Percentiles rank a stretch among this genome's conserved stretches.
These are phyloP conservation scores for Phytophthora cryptogea DNA, from an alignment of 352 stramenopile species.

Conservation along the genomic window DNA sequence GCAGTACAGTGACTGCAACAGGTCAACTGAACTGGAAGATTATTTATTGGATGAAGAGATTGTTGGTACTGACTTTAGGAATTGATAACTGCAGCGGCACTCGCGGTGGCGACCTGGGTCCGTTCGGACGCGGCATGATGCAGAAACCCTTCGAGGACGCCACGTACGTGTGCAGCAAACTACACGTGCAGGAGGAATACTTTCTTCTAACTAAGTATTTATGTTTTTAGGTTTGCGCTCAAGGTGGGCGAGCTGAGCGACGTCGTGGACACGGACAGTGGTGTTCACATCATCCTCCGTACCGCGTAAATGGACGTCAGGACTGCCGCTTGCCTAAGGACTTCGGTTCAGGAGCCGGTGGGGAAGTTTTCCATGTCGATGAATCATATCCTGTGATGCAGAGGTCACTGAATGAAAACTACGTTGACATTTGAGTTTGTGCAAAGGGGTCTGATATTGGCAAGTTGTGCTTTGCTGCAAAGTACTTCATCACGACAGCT, in stretches of 20 bases:
- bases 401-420: slow-evolving; percentile 15
- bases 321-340: background rate
- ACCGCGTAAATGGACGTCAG: slow-evolving; percentile 56
- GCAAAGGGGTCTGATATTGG: background rate
- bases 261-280: slow-evolving; percentile 96
- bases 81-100: slow-evolving; percentile 45
- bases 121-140: slow-evolving; percentile 90
- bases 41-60: background rate
- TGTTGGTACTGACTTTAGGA: background rate
- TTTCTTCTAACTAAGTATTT: no score
- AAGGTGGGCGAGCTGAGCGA: slow-evolving; percentile 92
- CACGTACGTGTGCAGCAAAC: slow-evolving; percentile 37
- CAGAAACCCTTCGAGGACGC: slow-evolving; percentile 93
- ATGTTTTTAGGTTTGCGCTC: slow-evolving; percentile 92
- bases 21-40: slow-evolving; percentile 15
- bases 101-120: slow-evolving; percentile 90
- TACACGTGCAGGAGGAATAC: background rate
- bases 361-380: background rate
- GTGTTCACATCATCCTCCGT: slow-evolving; percentile 97
- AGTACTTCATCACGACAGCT: background rate
- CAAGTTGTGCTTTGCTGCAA: background rate
- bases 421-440: slow-evolving; percentile 1
- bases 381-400: background rate
- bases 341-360: background rate
- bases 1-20: slow-evolving; percentile 87